Percentiles rank a stretch among this genome's conserved stretches.
Conservation (phyloP, 1,284 basidiomycete genomes). For the Erythrobasidium hasegawianum region DNA sequence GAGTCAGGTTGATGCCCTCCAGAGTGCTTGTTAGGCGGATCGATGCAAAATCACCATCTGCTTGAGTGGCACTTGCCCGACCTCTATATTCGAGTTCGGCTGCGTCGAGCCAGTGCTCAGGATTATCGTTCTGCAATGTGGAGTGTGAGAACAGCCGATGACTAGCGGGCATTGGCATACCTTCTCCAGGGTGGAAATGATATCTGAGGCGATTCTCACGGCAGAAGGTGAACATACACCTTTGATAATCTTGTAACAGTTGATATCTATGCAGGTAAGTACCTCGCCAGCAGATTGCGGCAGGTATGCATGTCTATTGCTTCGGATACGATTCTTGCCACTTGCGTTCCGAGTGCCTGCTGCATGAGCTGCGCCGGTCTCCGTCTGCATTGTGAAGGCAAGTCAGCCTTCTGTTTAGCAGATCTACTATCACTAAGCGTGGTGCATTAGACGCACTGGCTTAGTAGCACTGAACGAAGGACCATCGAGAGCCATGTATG, state of each 20-base stretch:
- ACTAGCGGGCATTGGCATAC: conserved; percentile 12
- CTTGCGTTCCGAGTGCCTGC: neutral
- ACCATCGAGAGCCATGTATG: neutral
- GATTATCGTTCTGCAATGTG: conserved; percentile 28
- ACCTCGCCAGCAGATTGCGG: neutral
- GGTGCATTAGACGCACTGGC: neutral
- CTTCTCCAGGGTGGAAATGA: conserved; percentile 31
- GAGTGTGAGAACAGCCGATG: no score
- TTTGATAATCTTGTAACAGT: conserved; percentile 7
- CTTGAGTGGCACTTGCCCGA: neutral
- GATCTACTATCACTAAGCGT: no score
- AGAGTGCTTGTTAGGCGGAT: conserved; percentile 23
- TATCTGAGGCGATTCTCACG: conserved; percentile 34
- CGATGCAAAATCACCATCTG: neutral
- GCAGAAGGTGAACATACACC: conserved; percentile 37
- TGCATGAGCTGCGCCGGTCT: no score
- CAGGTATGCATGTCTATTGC: neutral
- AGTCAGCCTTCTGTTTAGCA: neutral
- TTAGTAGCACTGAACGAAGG: neutral
- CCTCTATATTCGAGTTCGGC: conserved; percentile 31
- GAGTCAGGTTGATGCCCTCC: conserved; percentile 18
- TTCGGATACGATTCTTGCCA: neutral
- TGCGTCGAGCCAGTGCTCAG: conserved; percentile 39
- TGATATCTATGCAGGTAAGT: conserved; percentile 24
- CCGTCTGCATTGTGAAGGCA: neutral